A percentile compares a stretch with the other conserved stretches of the same genome.
Conservation (phyloP, 768 basidiomycete genomes). For the Kwoniella bestiolae region DNA sequence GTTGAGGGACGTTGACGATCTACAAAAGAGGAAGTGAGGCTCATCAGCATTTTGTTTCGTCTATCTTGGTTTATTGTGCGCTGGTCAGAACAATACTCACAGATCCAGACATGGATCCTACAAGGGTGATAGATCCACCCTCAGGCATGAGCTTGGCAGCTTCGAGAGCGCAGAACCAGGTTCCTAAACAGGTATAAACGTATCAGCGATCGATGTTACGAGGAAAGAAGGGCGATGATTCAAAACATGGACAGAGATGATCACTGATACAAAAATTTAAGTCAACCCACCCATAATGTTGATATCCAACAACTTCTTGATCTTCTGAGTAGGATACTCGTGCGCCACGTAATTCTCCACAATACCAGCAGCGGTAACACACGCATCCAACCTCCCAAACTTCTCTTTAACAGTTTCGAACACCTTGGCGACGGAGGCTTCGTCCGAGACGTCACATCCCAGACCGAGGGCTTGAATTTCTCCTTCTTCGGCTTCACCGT, state of each 20-base stretch:
- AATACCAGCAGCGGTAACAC: conserved; percentile 81
- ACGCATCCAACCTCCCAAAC: conserved; percentile 58
- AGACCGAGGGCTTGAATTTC: conserved; percentile 73
- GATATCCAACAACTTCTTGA: conserved; percentile 83
- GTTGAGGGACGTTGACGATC: conserved; percentile 89
- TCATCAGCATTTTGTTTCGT: too few species aligned
- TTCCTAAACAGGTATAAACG: conserved; percentile 44
- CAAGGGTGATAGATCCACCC: conserved; percentile 76
- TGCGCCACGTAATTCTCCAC: conserved; percentile 82
- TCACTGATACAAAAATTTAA: too few species aligned
- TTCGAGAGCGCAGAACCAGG: conserved; percentile 94
- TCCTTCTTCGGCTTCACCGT: conserved; percentile 64
- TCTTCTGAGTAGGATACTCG: conserved; percentile 88
- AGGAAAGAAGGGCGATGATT: too few species aligned
- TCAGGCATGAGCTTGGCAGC: conserved; percentile 89
- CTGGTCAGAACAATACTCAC: too few species aligned
- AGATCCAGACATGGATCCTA: conserved; percentile 88
- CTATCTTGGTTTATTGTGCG: too few species aligned
- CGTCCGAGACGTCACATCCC: conserved; percentile 85
- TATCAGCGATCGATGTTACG: too few species aligned
- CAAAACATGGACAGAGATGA: too few species aligned
- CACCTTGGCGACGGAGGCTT: conserved; percentile 74
- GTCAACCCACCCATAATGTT: conserved; percentile 75
- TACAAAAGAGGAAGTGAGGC: conserved; percentile 51
- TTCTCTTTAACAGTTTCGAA: conserved; percentile 67